Percentiles rank a stretch among this genome's conserved stretches.
Conservation (phyloP, 805 yeast species). For the Monosporozyma servazzii region DNA sequence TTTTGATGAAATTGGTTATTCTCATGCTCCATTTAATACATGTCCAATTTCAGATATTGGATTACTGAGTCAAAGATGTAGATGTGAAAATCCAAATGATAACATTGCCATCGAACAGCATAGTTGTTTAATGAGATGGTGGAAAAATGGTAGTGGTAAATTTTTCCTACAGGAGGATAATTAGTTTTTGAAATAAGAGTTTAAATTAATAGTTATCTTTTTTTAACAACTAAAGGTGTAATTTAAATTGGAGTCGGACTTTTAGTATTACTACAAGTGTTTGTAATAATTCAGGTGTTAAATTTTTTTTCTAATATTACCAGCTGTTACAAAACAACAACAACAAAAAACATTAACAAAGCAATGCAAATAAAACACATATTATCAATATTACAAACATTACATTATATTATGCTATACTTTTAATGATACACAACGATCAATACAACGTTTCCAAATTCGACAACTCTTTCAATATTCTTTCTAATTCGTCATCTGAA, state of each 20-base stretch:
- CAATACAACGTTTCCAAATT: conserved; percentile 43
- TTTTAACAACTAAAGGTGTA: no score
- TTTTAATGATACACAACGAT: neutral
- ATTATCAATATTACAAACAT: neutral
- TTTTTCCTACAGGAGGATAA: conserved; percentile 17
- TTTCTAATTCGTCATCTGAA: conserved; percentile 78
- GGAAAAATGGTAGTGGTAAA: conserved; percentile 57
- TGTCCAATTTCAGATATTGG: conserved; percentile 47
- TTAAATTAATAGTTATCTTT: neutral
- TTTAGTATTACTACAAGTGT: no score
- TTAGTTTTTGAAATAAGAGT: neutral
- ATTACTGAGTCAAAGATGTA: conserved; percentile 50
- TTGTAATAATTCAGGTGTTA: no score
- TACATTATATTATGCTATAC: neutral
- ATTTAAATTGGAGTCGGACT: no score
- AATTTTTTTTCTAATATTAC: no score
- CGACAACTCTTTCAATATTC: conserved; percentile 78
- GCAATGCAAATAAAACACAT: neutral
- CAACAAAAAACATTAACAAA: no score
- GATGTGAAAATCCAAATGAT: conserved; percentile 44
- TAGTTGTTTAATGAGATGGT: conserved; percentile 69
- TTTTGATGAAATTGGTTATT: conserved; percentile 75
- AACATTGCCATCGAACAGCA: conserved; percentile 37
- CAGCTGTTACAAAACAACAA: no score
- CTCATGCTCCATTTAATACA: conserved; percentile 58